Evolutionary conservation across 805 yeast species (phyloP).

Genomic region (Candida dajiaensis): DNA sequence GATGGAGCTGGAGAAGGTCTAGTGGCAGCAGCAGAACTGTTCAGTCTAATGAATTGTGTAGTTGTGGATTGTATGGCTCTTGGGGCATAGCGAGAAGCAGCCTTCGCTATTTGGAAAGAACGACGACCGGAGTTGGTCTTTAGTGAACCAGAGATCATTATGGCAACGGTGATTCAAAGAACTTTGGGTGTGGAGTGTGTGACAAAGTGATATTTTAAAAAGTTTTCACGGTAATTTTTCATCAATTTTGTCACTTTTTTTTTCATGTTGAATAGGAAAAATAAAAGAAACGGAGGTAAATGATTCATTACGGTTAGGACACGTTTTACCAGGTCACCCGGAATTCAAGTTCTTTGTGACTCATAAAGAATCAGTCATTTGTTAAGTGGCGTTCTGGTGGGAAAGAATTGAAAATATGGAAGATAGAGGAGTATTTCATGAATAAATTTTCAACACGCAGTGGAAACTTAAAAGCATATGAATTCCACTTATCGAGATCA

Average conservation of each 20-base stretch:
- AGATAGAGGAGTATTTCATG: too few species aligned
- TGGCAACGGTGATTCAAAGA: background rate
- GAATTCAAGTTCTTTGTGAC: too few species aligned
- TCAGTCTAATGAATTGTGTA: conserved; percentile 2
- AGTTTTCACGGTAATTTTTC: background rate
- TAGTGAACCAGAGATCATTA: conserved; percentile 2
- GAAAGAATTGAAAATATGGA: too few species aligned
- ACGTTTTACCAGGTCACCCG: too few species aligned
- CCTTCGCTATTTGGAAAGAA: conserved; percentile 7
- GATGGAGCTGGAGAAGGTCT: conserved; percentile 25
- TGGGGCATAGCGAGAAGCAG: background rate
- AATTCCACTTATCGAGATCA: too few species aligned
- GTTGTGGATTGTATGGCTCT: background rate
- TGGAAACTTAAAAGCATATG: too few species aligned
- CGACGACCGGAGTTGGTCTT: conserved; percentile 18
- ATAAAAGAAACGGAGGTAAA: background rate
- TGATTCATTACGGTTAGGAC: background rate
- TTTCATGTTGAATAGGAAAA: background rate
- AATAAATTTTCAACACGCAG: too few species aligned
- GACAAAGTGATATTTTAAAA: background rate
- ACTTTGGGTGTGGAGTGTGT: background rate
- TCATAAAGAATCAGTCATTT: too few species aligned
- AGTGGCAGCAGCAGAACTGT: conserved; percentile 8
- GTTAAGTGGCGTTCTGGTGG: too few species aligned
- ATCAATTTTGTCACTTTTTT: background rate